Evolutionary conservation across 352 stramenopile species (phyloP).

Genomic region (Blastocystis sp.): DNA sequence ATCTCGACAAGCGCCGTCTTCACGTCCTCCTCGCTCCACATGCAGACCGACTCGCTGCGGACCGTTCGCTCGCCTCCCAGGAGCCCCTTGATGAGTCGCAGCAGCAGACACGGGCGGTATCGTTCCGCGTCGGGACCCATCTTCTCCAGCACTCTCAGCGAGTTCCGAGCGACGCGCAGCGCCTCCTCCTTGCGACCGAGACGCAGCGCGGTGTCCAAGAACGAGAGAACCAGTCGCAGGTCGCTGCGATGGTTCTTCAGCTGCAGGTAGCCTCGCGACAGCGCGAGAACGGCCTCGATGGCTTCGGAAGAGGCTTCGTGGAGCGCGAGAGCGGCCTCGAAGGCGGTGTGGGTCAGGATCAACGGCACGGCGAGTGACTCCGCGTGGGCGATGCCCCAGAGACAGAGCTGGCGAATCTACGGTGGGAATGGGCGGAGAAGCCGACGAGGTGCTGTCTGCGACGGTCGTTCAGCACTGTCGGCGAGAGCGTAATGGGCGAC

Average conservation of each 20-base stretch:
- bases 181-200: not conserved
- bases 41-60: not conserved
- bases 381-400: not conserved
- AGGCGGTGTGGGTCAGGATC: not conserved
- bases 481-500: not conserved
- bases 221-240: not conserved
- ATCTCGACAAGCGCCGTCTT: not conserved
- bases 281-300: not conserved
- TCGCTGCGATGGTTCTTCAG: not conserved
- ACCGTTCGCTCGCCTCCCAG: not conserved
- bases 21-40: not conserved
- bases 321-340: not conserved
- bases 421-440: not conserved
- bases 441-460: slow-evolving; percentile 7
- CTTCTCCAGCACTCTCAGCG: not conserved
- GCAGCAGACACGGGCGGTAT: not conserved
- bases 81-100: not conserved
- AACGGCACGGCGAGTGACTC: not conserved
- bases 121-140: not conserved
- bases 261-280: not conserved
- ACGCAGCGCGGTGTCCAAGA: not conserved
- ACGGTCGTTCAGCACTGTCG: not conserved
- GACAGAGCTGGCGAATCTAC: slow-evolving; percentile 29
- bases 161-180: not conserved
- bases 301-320: not conserved